These are phyloP conservation scores for Penicillium canescens DNA, from an alignment of 495 filamentous ascomycete genomes.

Conservation along the genomic window DNA sequence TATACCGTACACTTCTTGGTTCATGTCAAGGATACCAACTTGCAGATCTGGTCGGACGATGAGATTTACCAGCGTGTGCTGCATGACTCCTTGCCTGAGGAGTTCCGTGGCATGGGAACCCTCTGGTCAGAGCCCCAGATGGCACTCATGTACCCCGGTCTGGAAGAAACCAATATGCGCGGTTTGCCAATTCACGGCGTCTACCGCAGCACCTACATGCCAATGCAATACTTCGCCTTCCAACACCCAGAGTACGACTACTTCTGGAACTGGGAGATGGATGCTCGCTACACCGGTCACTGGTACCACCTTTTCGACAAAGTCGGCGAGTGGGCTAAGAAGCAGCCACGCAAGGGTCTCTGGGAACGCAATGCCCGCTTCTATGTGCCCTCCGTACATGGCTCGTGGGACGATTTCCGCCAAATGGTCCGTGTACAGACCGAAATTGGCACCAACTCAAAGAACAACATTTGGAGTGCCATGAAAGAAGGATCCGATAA, in stretches of 20 bases:
- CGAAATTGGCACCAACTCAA: conserved; percentile 72
- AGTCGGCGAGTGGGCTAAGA: conserved; percentile 69
- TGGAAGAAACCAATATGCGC: conserved; percentile 71
- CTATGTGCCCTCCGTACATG: conserved; percentile 87
- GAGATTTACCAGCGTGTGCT: conserved; percentile 64
- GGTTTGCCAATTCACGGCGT: conserved; percentile 84
- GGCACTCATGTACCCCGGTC: conserved; percentile 78
- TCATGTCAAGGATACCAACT: conserved; percentile 64
- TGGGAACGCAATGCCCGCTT: conserved; percentile 95
- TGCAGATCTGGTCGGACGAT: conserved; percentile 67
- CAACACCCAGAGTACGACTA: conserved; percentile 91
- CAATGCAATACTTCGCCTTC: conserved; percentile 88
- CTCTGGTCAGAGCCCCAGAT: conserved; percentile 94
- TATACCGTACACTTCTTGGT: conserved; percentile 65
- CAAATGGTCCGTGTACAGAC: conserved; percentile 91
- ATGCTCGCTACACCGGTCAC: conserved; percentile 93
- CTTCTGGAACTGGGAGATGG: conserved; percentile 99
- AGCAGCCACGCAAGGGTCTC: conserved; percentile 84
- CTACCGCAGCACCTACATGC: conserved; percentile 90
- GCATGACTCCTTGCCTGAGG: conserved; percentile 70
- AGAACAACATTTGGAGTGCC: conserved; percentile 70
- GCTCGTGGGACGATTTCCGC: conserved; percentile 87
- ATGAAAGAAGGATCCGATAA: conserved; percentile 38
- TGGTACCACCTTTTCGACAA: conserved; percentile 87
- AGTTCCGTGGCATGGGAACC: conserved; percentile 85